These are phyloP conservation scores for Sporothrix euskadiensis DNA, from an alignment of 2,329 filamentous ascomycete species.

Conservation along the genomic window DNA sequence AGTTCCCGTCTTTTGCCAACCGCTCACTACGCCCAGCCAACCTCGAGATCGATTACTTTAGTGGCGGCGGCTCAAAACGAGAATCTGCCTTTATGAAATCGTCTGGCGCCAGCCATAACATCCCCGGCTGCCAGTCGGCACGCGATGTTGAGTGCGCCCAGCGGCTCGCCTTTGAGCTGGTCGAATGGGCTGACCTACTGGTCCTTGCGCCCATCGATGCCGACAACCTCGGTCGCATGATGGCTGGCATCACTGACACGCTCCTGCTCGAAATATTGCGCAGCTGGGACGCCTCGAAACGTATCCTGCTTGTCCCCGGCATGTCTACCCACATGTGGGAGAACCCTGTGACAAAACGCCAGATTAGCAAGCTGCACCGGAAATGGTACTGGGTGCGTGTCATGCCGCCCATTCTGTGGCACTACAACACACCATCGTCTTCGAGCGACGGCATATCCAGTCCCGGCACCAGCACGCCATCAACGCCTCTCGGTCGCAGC, in stretches of 20 bases:
- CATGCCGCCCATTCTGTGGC: slow-evolving; percentile 79
- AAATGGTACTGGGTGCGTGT: slow-evolving; percentile 89
- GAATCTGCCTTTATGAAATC: neutral
- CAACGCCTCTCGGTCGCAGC: slow-evolving; percentile 31
- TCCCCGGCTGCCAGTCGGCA: slow-evolving; percentile 16
- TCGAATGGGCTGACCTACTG: slow-evolving; percentile 84
- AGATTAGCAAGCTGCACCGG: slow-evolving; percentile 76
- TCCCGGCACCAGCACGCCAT: slow-evolving; percentile 39
- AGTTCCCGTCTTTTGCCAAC: slow-evolving; percentile 62
- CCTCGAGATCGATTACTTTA: neutral
- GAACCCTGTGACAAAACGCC: slow-evolving; percentile 83
- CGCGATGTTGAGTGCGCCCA: slow-evolving; percentile 54
- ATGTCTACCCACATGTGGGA: slow-evolving; percentile 92
- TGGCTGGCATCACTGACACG: slow-evolving; percentile 78
- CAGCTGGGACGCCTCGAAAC: slow-evolving; percentile 85
- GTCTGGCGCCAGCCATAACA: neutral
- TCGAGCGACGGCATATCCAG: slow-evolving; percentile 1
- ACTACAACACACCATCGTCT: slow-evolving; percentile 52
- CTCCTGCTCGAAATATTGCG: slow-evolving; percentile 77
- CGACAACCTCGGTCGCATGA: slow-evolving; percentile 82
- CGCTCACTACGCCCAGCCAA: slow-evolving; percentile 42
- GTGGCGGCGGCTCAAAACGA: neutral
- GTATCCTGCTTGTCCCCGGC: slow-evolving; percentile 79
- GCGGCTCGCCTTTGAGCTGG: slow-evolving; percentile 64
- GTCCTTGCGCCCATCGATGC: slow-evolving; percentile 83